phyloP scores from a whole-genome alignment of 2,329 filamentous ascomycete species.

The Aureobasidium zeae region DNA sequence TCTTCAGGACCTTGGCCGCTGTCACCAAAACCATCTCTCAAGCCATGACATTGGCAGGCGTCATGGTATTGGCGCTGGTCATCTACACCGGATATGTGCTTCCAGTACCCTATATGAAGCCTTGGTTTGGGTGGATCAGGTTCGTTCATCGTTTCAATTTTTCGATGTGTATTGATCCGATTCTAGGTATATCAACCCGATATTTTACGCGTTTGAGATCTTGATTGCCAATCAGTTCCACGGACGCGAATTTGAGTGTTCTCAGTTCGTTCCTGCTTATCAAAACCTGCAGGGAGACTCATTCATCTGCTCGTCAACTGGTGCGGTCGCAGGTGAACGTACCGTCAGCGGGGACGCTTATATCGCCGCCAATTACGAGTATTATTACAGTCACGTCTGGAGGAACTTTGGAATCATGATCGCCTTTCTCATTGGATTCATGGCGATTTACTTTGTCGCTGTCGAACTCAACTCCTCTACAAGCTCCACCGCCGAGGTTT shows the following conservation, averaged over 20 bases:
- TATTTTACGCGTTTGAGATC: slow-evolving; percentile 57
- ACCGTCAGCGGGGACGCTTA: slow-evolving; percentile 32
- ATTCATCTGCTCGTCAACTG: slow-evolving; percentile 32
- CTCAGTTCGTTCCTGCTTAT: slow-evolving; percentile 32
- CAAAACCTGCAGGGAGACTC: slow-evolving; percentile 24
- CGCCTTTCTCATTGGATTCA: slow-evolving; percentile 56
- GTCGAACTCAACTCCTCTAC: slow-evolving; percentile 57
- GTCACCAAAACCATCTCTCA: slow-evolving; percentile 53
- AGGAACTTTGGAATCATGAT: slow-evolving; percentile 60
- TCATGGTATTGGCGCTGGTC: slow-evolving; percentile 48
- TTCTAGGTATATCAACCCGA: too few species aligned
- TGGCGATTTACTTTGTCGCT: slow-evolving; percentile 52
- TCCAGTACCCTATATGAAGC: slow-evolving; percentile 40
- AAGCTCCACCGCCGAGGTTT: slow-evolving; percentile 55
- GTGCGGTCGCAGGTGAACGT: slow-evolving; percentile 31
- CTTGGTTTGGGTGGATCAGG: slow-evolving; percentile 44
- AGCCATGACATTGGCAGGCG: slow-evolving; percentile 49
- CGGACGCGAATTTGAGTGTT: slow-evolving; percentile 27
- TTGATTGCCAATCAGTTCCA: slow-evolving; percentile 48
- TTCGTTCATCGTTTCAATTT: too few species aligned
- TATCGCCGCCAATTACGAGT: slow-evolving; percentile 28
- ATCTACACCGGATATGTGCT: slow-evolving; percentile 54
- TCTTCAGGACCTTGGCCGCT: slow-evolving; percentile 50
- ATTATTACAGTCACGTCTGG: slow-evolving; percentile 34
- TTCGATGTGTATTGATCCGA: too few species aligned